Base-by-base conservation (phyloP, 2,329 filamentous ascomycete genomes). In the Dendrostoma leiphaemia region DNA sequence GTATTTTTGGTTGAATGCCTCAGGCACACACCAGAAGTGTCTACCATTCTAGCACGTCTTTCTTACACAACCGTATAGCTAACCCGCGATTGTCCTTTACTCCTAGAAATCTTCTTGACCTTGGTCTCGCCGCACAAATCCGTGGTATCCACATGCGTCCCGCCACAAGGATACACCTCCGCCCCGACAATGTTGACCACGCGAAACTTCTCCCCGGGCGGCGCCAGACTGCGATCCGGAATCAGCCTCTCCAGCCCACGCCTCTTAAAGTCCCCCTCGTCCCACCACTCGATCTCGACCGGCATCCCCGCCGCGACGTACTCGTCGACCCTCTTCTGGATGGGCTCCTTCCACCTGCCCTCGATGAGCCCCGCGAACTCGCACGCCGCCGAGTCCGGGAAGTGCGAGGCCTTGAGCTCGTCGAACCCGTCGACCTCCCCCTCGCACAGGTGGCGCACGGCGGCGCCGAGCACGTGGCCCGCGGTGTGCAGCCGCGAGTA, bases 151-250 rank as follows among this genome's bases (percentile, higher is more conserved):
- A 90, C 86, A 72, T 91, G 88, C 24, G 88, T 91, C 0, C 88
- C 88, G 7, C 88, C 88, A 67, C 88, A 91, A 1, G 88, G 86
- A 71, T 91, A 90, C 24, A 79, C 79, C 61, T 86, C 88, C 0
- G 81, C 79, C 0, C 86, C 86, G 0, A 83, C 80, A 56, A 91
- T 88, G 55, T 82, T 79, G 23, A 90, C 86, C 0, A 90, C 84
- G 8, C 88, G 74, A 29, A 86, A 82, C 65, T 81, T 84, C 60
- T 80, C 79, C 23, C 78, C 80, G 0, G 70, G 69, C 8, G 73
- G 71, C 57, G 70, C 67, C 47, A 73, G 63, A 35, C 71, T 69
- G 31, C 69, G 68, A 56, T 84, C 75, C 0, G 81, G 80, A 17
- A 82, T 79, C 43, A 85, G 68, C n/a, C 78, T 69, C 65, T 80